phyloP scores from a whole-genome alignment of 2,329 filamentous ascomycete genomes.

The Ophiostoma populinum region DNA sequence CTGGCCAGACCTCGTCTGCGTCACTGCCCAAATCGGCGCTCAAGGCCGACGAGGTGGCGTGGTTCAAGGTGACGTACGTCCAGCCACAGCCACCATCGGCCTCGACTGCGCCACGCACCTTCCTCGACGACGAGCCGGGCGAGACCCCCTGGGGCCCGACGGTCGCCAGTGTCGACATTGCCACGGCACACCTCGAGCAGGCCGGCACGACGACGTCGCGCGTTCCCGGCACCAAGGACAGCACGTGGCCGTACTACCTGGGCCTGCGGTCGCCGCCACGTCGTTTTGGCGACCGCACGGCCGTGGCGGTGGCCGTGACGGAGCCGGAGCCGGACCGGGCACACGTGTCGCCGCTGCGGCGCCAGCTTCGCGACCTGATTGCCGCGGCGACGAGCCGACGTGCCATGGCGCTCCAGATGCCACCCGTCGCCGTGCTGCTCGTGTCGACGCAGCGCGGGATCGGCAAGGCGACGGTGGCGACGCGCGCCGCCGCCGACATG shows the following conservation, averaged over 20 bases:
- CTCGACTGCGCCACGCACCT: constrained; percentile 13
- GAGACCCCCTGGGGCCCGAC: constrained; percentile 63
- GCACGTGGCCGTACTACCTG: constrained; percentile 79
- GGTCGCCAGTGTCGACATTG: constrained; percentile 70
- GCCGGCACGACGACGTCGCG: constrained; percentile 74
- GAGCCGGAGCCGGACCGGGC: constrained; percentile 26
- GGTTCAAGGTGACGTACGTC: constrained; percentile 81
- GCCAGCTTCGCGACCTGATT: constrained; percentile 67
- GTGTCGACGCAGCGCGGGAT: constrained; percentile 87
- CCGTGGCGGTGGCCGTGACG: constrained; percentile 23
- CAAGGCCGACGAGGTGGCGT: constrained; percentile 50
- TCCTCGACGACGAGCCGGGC: constrained; percentile 36
- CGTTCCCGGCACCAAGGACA: constrained; percentile 58
- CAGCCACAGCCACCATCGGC: constrained; percentile 26
- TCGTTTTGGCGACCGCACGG: constrained; percentile 22
- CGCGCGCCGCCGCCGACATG: constrained; percentile 66
- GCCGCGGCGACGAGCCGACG: constrained; percentile 76
- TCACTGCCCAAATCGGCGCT: constrained; percentile 12
- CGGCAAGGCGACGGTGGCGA: constrained; percentile 69
- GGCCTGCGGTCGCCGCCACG: constrained; percentile 52
- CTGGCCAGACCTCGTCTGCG: too few relatives aligned
- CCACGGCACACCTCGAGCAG: constrained; percentile 76
- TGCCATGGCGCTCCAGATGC: constrained; percentile 73
- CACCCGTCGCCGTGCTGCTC: constrained; percentile 72
- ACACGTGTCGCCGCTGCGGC: constrained; percentile 38